Base-by-base conservation (phyloP, 2,329 filamentous ascomycete genomes). In the Trichophyton simii region DNA sequence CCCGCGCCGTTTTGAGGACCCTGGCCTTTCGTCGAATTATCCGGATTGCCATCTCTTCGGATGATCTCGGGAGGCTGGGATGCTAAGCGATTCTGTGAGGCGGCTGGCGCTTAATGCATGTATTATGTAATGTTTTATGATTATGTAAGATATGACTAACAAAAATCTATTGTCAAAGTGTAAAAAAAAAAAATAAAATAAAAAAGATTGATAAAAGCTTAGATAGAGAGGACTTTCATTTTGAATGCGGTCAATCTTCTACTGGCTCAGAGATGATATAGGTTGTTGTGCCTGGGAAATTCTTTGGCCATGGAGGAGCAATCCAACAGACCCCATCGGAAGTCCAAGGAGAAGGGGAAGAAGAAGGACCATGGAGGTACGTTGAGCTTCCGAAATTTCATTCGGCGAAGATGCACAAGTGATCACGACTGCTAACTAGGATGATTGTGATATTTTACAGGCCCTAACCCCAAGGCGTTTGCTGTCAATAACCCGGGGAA, bases 301-400 rank as follows among this genome's bases (percentile, higher is more conserved):
- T 44, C n/a, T 58, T 22, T 58, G 55, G 55, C 65, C 68, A 91
- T 91, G 88, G 88, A 91, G 72, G 83, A 90, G 64, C 91, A 96
- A 78, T 75, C 82, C 52, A 91, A 97, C 71, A 86, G 89, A 76
- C 83, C 90, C 69, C 92, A 97, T 80, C 83, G 91, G 70, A 86
- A 89, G 70, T 79, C 86, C 34, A 96, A 96, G 76, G 89, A 94
- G 77, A 95, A 95, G 80, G 95, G 95, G 80, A 83, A 87, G 74
- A 64, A 64, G 83, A 70, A 63, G 74, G 50, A 55, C 7, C 50
- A 55, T 55, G 50, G 62, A 63, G 62, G 58, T 65, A 46, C 58
- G 58, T 64, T 52, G 34, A 50, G 46, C 46, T 28, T 28, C 60
- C 57, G 31, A 18, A 11, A 41, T 44, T 58, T 48, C 57, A 22